A percentile compares a stretch with the other conserved stretches of the same genome.
Conservation (phyloP, 202 grass and related monocot species). For the Dendrocalamus latiflorus region DNA sequence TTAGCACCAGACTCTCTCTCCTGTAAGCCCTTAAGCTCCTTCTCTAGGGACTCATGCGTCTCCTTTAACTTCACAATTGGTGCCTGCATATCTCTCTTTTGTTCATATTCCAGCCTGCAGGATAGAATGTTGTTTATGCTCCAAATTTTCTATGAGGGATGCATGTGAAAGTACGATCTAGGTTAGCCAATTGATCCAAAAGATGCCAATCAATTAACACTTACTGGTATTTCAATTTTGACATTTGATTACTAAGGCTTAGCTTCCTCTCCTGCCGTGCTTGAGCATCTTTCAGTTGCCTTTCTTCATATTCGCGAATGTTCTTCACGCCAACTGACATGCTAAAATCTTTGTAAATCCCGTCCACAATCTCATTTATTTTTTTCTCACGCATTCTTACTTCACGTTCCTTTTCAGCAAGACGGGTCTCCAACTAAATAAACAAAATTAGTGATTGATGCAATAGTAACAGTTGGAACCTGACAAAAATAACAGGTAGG, state of each 20-base stretch:
- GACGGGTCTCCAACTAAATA: slow-evolving; percentile 59
- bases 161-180: slow-evolving; percentile 15
- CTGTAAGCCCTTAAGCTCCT: slow-evolving; percentile 70
- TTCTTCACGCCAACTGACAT: slow-evolving; percentile 90
- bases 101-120: slow-evolving; percentile 93
- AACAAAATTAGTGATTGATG: slow-evolving; percentile 30
- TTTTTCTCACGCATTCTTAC: slow-evolving; percentile 82
- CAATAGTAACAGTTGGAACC: not conserved
- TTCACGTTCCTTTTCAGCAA: slow-evolving; percentile 70
- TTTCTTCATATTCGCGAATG: slow-evolving; percentile 99
- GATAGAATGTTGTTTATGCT: not conserved
- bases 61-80: slow-evolving; percentile 68
- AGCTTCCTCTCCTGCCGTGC: slow-evolving; percentile 81
- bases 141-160: not conserved
- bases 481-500: slow-evolving; percentile 2
- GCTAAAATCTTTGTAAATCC: slow-evolving; percentile 93
- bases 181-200: not conserved
- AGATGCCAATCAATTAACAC: slow-evolving; percentile 22
- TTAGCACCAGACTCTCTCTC: slow-evolving; percentile 76
- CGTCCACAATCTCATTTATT: slow-evolving; percentile 93
- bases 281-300: slow-evolving; percentile 80
- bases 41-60: slow-evolving; percentile 60
- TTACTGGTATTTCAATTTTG: slow-evolving; percentile 99
- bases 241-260: slow-evolving; percentile 84
- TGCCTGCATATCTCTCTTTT: slow-evolving; percentile 81